A percentile compares a stretch with the other conserved stretches of the same genome.
Evolutionary conservation across 2,329 filamentous ascomycete genomes (phyloP).

Genomic region (Atkinsonella texensis): DNA sequence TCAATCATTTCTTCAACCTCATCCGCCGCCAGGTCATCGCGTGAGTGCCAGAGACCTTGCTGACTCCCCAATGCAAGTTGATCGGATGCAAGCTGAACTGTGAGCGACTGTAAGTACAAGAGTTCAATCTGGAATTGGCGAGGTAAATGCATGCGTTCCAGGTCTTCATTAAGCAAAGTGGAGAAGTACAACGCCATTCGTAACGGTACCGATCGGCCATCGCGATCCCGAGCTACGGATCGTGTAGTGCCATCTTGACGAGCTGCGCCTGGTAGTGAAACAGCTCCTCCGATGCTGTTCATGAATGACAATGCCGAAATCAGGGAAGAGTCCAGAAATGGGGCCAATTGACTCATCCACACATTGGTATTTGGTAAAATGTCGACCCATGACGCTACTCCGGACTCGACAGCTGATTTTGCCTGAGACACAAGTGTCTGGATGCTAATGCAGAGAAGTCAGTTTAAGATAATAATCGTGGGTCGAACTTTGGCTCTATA

Average conservation of each 20-base stretch:
- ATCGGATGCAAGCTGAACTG: constrained; percentile 39
- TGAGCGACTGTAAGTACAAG: constrained; percentile 38
- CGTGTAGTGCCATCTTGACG: neutral
- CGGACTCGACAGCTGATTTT: constrained; percentile 18
- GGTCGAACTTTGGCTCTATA: constrained; percentile 1
- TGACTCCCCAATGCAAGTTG: constrained; percentile 35
- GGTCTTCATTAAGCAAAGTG: constrained; percentile 37
- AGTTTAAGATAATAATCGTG: neutral
- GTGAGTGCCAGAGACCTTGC: constrained; percentile 34
- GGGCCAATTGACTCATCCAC: constrained; percentile 54
- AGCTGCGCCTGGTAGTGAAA: constrained; percentile 39
- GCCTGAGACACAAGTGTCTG: constrained; percentile 40
- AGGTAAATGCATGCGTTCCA: constrained; percentile 28
- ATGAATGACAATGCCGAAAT: constrained; percentile 61
- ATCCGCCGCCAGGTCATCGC: constrained; percentile 19
- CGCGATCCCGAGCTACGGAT: constrained; percentile 44
- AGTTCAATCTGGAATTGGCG: constrained; percentile 34
- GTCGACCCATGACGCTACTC: constrained; percentile 21
- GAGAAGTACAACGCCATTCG: constrained; percentile 63
- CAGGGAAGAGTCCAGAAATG: constrained; percentile 38
- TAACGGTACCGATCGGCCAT: constrained; percentile 59
- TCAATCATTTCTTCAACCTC: constrained; percentile 33
- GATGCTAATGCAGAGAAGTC: constrained; percentile 23
- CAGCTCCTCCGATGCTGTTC: constrained; percentile 57
- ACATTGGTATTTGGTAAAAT: constrained; percentile 51